phyloP scores from a whole-genome alignment of 768 basidiomycete species.

The Leccinum incarnatum region DNA sequence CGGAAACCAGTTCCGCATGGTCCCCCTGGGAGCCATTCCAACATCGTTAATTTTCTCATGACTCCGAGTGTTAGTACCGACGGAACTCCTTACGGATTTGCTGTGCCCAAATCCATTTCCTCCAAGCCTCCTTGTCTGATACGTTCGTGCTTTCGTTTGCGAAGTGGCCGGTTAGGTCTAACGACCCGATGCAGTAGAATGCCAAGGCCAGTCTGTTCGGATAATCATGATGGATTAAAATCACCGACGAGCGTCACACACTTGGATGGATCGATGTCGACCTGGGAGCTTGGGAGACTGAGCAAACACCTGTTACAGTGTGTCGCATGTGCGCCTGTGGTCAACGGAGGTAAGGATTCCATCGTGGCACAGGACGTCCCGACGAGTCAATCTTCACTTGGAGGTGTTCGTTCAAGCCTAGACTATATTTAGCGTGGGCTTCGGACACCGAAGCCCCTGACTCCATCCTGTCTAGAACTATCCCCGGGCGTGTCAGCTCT shows the following conservation, averaged over 20 bases:
- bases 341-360: conserved; percentile 30
- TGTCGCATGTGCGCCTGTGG: conserved; percentile 52
- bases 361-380: conserved; percentile 2
- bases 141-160: conserved; percentile 39
- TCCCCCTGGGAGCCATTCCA: conserved; percentile 41
- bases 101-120: conserved; percentile 87
- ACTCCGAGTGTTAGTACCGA: not conserved
- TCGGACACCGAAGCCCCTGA: not conserved
- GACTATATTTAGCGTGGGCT: not conserved
- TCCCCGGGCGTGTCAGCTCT: not conserved
- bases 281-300: conserved; percentile 67
- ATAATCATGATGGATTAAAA: conserved; percentile 14
- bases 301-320: conserved; percentile 69
- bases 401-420: not conserved
- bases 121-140: conserved; percentile 61
- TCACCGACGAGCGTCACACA: conserved; percentile 31
- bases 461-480: not conserved
- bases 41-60: not conserved
- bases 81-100: conserved; percentile 52
- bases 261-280: conserved; percentile 73
- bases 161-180: conserved; percentile 70
- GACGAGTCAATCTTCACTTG: not conserved
- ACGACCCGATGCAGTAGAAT: conserved; percentile 84
- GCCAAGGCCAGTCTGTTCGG: conserved; percentile 68
- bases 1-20: conserved; percentile 66